Percentiles rank a stretch among this genome's conserved stretches.
Evolutionary conservation across 2,329 filamentous ascomycete species (phyloP).

Genomic region (Aspergillus costaricaensis): DNA sequence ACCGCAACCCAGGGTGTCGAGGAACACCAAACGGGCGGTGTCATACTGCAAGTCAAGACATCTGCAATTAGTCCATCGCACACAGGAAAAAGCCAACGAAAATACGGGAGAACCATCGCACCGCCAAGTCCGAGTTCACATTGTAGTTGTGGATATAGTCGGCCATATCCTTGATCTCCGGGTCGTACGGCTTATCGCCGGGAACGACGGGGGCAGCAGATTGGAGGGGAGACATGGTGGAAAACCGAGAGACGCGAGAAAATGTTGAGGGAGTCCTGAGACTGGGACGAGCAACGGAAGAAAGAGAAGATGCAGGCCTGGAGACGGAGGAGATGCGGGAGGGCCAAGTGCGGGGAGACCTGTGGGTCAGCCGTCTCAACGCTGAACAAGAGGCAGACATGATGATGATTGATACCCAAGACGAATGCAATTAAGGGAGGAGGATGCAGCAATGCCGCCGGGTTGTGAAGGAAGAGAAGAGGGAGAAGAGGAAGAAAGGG

Average conservation of each 20-base stretch:
- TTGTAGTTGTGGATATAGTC: slow-evolving; percentile 91
- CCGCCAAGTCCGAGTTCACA: slow-evolving; percentile 87
- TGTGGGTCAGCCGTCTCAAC: slow-evolving; percentile 45
- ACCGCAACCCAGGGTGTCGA: slow-evolving; percentile 95
- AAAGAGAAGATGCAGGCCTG: slow-evolving; percentile 33
- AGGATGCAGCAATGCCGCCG: slow-evolving; percentile 28
- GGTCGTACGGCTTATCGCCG: slow-evolving; percentile 68
- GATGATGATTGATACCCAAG: slow-evolving; percentile 21
- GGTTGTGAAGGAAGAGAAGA: slow-evolving; percentile 13
- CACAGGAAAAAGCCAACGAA: not conserved
- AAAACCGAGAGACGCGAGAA: slow-evolving; percentile 39
- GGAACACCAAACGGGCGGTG: slow-evolving; percentile 92
- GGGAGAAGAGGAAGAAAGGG: slow-evolving; percentile 2
- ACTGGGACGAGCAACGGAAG: slow-evolving; percentile 17
- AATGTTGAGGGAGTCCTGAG: slow-evolving; percentile 21
- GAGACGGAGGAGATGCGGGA: slow-evolving; percentile 48
- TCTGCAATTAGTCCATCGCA: not conserved
- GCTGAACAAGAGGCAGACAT: slow-evolving; percentile 46
- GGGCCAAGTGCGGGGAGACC: slow-evolving; percentile 47
- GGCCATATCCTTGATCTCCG: slow-evolving; percentile 93
- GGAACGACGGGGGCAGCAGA: slow-evolving; percentile 40
- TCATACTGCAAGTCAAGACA: slow-evolving; percentile 60
- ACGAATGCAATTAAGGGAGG: slow-evolving; percentile 15
- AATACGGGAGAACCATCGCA: slow-evolving; percentile 53
- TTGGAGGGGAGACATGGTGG: slow-evolving; percentile 46